phyloP scores from a whole-genome alignment of 2,329 filamentous ascomycete genomes.

The Sporothrix pseudoabietina region DNA sequence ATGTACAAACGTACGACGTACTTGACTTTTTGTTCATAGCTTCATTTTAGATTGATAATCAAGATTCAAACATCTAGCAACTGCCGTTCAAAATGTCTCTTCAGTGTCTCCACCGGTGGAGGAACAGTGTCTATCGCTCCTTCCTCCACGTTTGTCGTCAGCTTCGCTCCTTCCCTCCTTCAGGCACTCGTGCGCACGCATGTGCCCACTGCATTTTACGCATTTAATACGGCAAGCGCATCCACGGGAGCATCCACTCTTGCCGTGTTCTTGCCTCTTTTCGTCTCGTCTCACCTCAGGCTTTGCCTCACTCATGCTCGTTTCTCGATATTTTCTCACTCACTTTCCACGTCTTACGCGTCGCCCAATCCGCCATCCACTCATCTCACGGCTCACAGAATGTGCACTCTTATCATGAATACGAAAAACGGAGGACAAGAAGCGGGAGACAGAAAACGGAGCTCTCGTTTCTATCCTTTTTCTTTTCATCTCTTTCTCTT shows the following conservation, averaged over 20 bases:
- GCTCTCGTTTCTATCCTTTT: not conserved
- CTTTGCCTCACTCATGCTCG: not conserved
- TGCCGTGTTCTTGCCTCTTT: not conserved
- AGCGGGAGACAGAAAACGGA: not conserved
- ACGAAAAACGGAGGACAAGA: not conserved
- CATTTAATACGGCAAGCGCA: not conserved
- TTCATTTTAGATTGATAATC: not conserved
- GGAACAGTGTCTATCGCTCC: not conserved
- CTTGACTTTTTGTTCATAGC: not conserved
- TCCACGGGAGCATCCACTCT: not conserved
- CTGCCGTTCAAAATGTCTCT: not conserved
- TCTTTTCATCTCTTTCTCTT: not conserved
- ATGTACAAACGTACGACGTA: not conserved
- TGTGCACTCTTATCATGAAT: not conserved
- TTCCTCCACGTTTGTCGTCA: not conserved
- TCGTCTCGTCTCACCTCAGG: slow-evolving; percentile 8
- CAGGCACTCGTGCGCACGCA: slow-evolving; percentile 9
- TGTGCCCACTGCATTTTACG: not conserved
- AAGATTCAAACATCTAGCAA: not conserved
- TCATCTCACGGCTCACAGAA: not conserved
- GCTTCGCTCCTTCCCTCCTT: not conserved
- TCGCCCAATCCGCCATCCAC: not conserved
- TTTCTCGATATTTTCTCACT: not conserved
- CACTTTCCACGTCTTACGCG: not conserved
- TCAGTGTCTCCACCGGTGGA: too few relatives aligned